Evolutionary conservation across 2,329 filamentous ascomycete species (phyloP).

Genomic region (Hymenoscyphus fructigenus): DNA sequence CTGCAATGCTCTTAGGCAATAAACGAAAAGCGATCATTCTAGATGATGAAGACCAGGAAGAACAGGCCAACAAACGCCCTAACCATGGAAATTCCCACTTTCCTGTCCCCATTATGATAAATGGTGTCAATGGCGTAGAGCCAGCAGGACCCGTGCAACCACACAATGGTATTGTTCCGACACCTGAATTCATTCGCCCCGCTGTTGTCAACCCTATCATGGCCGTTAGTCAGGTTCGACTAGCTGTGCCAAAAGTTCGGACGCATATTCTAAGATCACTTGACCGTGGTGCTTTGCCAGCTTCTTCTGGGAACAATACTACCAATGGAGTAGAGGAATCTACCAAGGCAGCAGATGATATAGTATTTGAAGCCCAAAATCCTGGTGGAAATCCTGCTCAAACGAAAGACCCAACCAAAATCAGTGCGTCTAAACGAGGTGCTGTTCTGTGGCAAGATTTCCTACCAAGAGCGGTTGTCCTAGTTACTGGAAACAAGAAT

Average conservation of each 20-base stretch:
- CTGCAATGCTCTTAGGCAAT: constrained; percentile 84
- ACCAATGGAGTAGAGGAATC: constrained; percentile 56
- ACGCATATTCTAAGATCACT: constrained; percentile 79
- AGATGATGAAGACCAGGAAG: constrained; percentile 72
- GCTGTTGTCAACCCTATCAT: constrained; percentile 83
- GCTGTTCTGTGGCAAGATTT: constrained; percentile 91
- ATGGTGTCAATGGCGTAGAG: constrained; percentile 74
- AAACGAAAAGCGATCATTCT: constrained; percentile 78
- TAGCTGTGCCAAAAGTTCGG: constrained; percentile 85
- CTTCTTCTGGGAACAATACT: constrained; percentile 37
- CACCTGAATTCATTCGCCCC: constrained; percentile 82
- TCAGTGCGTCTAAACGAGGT: constrained; percentile 79
- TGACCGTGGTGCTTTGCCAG: constrained; percentile 59
- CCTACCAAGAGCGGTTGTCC: constrained; percentile 79
- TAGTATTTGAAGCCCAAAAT: constrained; percentile 87
- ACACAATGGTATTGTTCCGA: constrained; percentile 61
- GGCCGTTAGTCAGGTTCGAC: constrained; percentile 75
- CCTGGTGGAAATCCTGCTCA: constrained; percentile 59
- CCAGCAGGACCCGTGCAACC: constrained; percentile 65
- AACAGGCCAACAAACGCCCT: constrained; percentile 58
- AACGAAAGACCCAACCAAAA: constrained; percentile 77
- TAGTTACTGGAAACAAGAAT: constrained; percentile 84
- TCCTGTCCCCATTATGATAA: constrained; percentile 71
- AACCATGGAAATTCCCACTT: constrained; percentile 61
- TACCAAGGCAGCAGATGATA: constrained; percentile 62